Evolutionary conservation across 768 basidiomycete species (phyloP), one percentile per base, ranked within the genome.

Genomic region (Hortiboletus campestris): DNA sequence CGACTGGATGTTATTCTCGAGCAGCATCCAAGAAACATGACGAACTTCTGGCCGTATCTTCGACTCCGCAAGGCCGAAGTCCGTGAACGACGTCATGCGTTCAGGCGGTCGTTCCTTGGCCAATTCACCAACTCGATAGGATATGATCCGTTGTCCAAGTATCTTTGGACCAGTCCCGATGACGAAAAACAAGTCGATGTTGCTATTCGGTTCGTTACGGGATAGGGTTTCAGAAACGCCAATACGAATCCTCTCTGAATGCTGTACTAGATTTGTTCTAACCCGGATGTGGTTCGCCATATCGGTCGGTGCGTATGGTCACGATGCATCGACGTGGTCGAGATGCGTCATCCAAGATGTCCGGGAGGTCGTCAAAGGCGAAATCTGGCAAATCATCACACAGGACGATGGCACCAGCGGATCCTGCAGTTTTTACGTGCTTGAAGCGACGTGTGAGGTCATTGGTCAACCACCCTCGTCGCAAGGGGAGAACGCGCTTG

Each of bases 11-110:
- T 58, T 1, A 49, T 83, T 8, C 56, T 81, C 46, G 55, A 69
- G 43, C 65, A 67, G 12, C 71, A 80, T 60, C 68, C 79, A 16
- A 68, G 55, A 20, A 76, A 74, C 17, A 83, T 78, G 70, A 81
- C 78, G 1, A 83, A 90, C 59, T 74, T 86, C 64, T 91, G 89
- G 89, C 86, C 88, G 8, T 90, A 90, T 66, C 75, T 89, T 34
- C 69, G 68, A 28, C 63, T 73, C 20, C 80, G 88, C n/a, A 62
- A 74, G 54, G 57, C 62, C 13, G 86, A 89, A 65, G 61, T 67
- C 1, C 39, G 55, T 0, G 54, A 51, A 17, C 75, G 81, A 39
- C 76, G 71, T 50, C 52, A 53, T 4, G 59, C 62, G n/a, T 86
- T 81, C 63, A 59, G 69, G 10, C 53, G 55, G 12, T 84, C 84